A percentile compares a stretch with the other conserved stretches of the same genome.
Conservation (phyloP, 2,329 filamentous ascomycete species). For the Aspergillus sp. region DNA sequence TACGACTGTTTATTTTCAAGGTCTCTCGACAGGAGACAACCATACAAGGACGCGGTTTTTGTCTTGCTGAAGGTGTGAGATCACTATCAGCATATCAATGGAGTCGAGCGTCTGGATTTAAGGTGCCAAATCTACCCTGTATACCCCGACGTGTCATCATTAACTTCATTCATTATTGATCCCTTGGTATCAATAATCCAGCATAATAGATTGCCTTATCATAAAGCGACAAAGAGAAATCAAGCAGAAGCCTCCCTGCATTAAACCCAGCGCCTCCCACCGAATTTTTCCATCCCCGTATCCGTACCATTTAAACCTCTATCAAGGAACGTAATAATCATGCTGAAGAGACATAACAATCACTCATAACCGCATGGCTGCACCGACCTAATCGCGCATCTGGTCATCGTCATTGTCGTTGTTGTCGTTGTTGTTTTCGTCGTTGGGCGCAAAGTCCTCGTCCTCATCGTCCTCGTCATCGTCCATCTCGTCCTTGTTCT, state of each 20-base stretch:
- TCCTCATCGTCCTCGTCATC: slow-evolving; percentile 51
- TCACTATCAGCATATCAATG: no score
- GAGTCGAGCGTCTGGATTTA: no score
- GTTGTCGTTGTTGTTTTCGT: slow-evolving; percentile 23
- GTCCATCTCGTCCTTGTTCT: slow-evolving; percentile 61
- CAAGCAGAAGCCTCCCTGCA: slow-evolving; percentile 2
- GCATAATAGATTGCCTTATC: no score
- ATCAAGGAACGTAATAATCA: not conserved
- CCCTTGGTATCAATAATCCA: no score
- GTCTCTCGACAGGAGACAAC: no score
- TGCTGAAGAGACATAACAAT: not conserved
- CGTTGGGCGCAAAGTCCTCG: slow-evolving; percentile 26
- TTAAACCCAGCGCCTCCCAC: slow-evolving; percentile 14
- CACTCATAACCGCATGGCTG: slow-evolving; percentile 6
- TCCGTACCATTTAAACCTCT: not conserved
- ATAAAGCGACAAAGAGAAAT: not conserved
- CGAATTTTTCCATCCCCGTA: slow-evolving; percentile 9
- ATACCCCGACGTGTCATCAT: no score
- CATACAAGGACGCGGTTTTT: no score
- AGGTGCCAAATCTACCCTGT: no score
- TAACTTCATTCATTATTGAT: no score
- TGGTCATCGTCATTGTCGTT: slow-evolving; percentile 32
- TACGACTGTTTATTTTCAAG: no score
- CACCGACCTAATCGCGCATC: slow-evolving; percentile 31
- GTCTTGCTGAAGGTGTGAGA: no score